Percentiles rank a stretch among this genome's conserved stretches.
Conservation (phyloP, 2,329 filamentous ascomycete genomes). For the Aspergillus bombycis region DNA sequence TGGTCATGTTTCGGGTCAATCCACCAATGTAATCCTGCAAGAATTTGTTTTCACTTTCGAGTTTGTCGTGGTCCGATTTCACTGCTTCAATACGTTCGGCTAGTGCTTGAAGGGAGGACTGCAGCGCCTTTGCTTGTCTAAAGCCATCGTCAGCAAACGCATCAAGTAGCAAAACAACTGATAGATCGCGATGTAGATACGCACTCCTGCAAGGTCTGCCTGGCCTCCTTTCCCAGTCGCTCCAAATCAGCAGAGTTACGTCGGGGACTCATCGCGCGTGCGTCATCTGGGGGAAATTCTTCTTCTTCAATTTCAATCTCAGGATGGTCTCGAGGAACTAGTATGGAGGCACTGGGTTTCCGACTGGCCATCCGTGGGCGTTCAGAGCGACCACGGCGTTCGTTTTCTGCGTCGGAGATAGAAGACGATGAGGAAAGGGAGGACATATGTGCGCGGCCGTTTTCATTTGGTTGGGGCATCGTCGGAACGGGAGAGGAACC, state of each 20-base stretch:
- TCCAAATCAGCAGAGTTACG: constrained; percentile 90
- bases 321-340: constrained; percentile 75
- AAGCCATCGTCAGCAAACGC: constrained; percentile 2
- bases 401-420: constrained; percentile 50
- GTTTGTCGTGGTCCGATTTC: constrained; percentile 91
- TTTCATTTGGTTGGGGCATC: constrained; percentile 44
- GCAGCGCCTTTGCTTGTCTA: constrained; percentile 85
- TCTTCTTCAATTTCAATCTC: constrained; percentile 73
- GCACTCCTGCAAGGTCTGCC: constrained; percentile 65
- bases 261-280: constrained; percentile 90
- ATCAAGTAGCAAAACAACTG: neutral
- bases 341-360: constrained; percentile 80
- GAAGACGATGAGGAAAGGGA: constrained; percentile 52
- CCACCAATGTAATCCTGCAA: constrained; percentile 97
- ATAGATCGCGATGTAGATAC: constrained; percentile 28
- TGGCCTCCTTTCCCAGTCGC: constrained; percentile 79
- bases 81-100: constrained; percentile 94
- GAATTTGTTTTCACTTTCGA: constrained; percentile 96
- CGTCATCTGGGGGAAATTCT: constrained; percentile 82
- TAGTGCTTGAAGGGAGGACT: constrained; percentile 85
- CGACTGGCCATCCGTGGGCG: constrained; percentile 72
- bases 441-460: constrained; percentile 43
- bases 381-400: constrained; percentile 49
- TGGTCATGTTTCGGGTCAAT: constrained; percentile 73
- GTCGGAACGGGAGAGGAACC: constrained; percentile 41